Conservation (phyloP, 441 rosid species). For the Gossypium schwendimanii region DNA sequence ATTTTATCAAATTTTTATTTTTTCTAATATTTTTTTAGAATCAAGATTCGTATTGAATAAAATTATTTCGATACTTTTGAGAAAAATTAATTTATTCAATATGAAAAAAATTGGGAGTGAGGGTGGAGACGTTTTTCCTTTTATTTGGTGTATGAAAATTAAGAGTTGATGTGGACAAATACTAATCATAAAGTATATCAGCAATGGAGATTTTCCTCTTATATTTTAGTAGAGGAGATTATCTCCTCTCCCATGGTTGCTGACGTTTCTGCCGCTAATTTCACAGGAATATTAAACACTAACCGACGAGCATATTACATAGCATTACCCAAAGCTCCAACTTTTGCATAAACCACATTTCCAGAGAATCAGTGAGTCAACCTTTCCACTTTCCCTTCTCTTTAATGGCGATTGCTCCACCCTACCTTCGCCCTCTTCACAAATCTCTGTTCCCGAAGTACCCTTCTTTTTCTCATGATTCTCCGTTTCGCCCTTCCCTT, state of each 20-base stretch:
- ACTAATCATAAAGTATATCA: not conserved
- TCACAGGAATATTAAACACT: not conserved
- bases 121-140: not conserved
- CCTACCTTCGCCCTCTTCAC: slow-evolving; percentile 31
- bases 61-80: not conserved
- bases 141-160: not conserved
- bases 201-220: not conserved
- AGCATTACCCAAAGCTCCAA: not conserved
- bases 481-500: slow-evolving; percentile 29
- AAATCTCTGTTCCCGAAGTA: slow-evolving; percentile 29
- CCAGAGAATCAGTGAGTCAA: not conserved
- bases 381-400: not conserved
- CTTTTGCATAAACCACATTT: not conserved
- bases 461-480: slow-evolving; percentile 28
- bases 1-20: too few species aligned
- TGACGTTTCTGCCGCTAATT: slow-evolving; percentile 2
- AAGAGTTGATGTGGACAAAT: not conserved
- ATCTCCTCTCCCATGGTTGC: not conserved
- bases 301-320: not conserved
- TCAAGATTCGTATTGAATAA: too few species aligned
- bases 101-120: too few species aligned
- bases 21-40: too few species aligned
- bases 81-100: too few species aligned
- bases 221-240: not conserved
- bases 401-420: slow-evolving; percentile 44